Percentiles rank a stretch among this genome's conserved stretches.
Conservation (phyloP, 2,329 filamentous ascomycete genomes). For the Xylaria sp. region DNA sequence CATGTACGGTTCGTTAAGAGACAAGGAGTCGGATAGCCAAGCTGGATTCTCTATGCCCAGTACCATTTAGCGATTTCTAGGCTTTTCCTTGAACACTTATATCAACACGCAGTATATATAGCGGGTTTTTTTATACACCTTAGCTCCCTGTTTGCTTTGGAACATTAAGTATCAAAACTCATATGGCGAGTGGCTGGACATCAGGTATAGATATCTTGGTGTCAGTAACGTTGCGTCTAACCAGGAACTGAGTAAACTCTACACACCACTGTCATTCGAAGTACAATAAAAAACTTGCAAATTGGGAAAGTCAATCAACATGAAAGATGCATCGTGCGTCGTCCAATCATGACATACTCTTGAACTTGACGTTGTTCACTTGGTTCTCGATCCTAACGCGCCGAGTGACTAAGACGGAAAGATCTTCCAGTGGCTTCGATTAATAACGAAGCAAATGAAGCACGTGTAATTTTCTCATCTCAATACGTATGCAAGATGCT, state of each 20-base stretch:
- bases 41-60: neutral
- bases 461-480: neutral
- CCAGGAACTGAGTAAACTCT: neutral
- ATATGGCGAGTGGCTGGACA: neutral
- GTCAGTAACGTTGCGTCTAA: neutral
- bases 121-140: neutral
- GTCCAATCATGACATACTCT: constrained; percentile 3
- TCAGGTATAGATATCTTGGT: neutral
- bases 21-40: neutral
- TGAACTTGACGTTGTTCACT: neutral
- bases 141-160: neutral
- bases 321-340: neutral
- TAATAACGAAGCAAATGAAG: neutral
- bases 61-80: neutral
- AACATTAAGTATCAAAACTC: neutral
- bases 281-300: neutral
- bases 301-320: neutral
- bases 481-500: constrained; percentile 1
- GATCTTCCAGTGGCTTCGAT: constrained; percentile 5
- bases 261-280: neutral
- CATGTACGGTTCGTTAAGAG: neutral
- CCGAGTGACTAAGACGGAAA: neutral
- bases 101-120: neutral
- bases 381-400: neutral
- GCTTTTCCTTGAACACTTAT: neutral